phyloP scores from a whole-genome alignment of 1,284 basidiomycete species.

The Cutaneotrichosporon cutaneum region DNA sequence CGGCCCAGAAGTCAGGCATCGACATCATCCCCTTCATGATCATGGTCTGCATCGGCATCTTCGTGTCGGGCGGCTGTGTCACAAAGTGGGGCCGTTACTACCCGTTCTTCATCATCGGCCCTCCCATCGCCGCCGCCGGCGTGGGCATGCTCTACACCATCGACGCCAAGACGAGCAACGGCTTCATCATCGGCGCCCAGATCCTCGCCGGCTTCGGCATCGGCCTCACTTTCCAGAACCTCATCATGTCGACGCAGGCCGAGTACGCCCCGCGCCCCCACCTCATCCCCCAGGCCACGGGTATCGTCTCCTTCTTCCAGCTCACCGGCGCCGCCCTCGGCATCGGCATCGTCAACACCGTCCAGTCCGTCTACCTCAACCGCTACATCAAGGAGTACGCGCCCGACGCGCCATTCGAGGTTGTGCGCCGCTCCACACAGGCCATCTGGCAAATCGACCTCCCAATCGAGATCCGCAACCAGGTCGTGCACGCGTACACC shows the following conservation, averaged over 20 bases:
- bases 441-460: slow-evolving; percentile 41
- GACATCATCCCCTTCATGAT: slow-evolving; percentile 56
- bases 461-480: slow-evolving; percentile 36
- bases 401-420: slow-evolving; percentile 43
- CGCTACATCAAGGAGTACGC: slow-evolving; percentile 33
- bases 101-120: slow-evolving; percentile 47
- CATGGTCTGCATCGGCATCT: slow-evolving; percentile 49
- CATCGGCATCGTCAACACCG: slow-evolving; percentile 53
- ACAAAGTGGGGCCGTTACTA: slow-evolving; percentile 53
- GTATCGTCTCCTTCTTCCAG: slow-evolving; percentile 53
- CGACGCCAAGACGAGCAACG: slow-evolving; percentile 40
- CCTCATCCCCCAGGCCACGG: slow-evolving; percentile 47
- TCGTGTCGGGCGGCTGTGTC: slow-evolving; percentile 50
- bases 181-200: slow-evolving; percentile 55
- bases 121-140: slow-evolving; percentile 51
- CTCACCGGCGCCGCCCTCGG: slow-evolving; percentile 54
- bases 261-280: slow-evolving; percentile 47
- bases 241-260: slow-evolving; percentile 54
- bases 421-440: slow-evolving; percentile 38
- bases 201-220: slow-evolving; percentile 54
- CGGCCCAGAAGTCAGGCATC: slow-evolving; percentile 55
- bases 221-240: slow-evolving; percentile 46
- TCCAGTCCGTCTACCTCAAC: slow-evolving; percentile 48
- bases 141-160: slow-evolving; percentile 57
- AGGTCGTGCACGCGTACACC: slow-evolving; percentile 55